Conservation (phyloP, 495 filamentous ascomycete genomes). For the Choiromyces venosus region DNA sequence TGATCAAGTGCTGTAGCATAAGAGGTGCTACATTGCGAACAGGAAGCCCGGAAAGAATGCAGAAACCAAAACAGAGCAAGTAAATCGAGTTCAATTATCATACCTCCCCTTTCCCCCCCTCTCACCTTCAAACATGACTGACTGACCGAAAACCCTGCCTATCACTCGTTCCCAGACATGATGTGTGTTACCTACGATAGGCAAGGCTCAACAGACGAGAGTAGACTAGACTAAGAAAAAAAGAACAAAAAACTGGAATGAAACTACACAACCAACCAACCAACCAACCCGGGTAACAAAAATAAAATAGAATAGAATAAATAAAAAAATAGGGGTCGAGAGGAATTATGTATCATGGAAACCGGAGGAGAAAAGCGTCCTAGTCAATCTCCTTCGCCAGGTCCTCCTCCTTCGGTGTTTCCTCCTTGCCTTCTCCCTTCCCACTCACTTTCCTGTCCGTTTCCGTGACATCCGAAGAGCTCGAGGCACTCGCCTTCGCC, state of each 20-base stretch:
- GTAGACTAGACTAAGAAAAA: background rate
- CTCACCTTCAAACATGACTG: background rate
- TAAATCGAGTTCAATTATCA: background rate
- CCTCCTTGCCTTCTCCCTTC: slow-evolving; percentile 18
- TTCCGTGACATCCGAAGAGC: slow-evolving; percentile 14
- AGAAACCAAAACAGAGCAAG: background rate
- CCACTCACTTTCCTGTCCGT: slow-evolving; percentile 16
- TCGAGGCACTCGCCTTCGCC: slow-evolving; percentile 28
- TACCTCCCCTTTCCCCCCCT: too few species aligned
- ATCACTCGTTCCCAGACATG: background rate
- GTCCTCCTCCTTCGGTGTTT: slow-evolving; percentile 23
- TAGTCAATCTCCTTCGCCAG: slow-evolving; percentile 19
- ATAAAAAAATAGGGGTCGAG: background rate
- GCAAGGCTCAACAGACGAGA: background rate
- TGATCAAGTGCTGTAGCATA: too few species aligned
- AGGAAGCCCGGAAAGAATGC: background rate
- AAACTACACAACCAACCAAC: background rate
- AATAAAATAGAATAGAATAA: too few species aligned
- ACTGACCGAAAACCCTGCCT: background rate
- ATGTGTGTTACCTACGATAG: background rate
- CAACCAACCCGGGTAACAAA: too few species aligned
- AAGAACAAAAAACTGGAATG: background rate
- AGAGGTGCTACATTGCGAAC: background rate
- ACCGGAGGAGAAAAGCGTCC: background rate
- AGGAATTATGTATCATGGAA: background rate